A percentile compares a stretch with the other conserved stretches of the same genome.
Evolutionary conservation across 2,329 filamentous ascomycete genomes (phyloP).

Genomic region (Fusarium longipes): DNA sequence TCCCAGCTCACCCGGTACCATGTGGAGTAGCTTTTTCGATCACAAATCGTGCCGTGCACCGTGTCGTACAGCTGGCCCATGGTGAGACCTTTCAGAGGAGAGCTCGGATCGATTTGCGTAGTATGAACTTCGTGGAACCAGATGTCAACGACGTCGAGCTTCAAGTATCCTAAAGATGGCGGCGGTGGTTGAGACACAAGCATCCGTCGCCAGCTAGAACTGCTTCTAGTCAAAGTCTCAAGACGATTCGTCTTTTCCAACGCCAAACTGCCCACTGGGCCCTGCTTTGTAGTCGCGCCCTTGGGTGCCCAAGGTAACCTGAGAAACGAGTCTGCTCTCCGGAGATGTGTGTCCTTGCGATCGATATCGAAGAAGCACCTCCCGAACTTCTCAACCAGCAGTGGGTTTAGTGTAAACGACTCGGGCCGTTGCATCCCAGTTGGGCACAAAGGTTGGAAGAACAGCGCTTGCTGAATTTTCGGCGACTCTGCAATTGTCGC

Average conservation of each 20-base stretch:
- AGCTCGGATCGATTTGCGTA: slow-evolving; percentile 1
- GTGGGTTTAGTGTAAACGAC: slow-evolving; percentile 20
- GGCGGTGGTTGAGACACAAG: slow-evolving; percentile 43
- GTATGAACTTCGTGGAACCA: slow-evolving; percentile 22
- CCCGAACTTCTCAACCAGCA: slow-evolving; percentile 37
- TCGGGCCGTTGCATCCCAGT: background rate
- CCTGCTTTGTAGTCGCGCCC: background rate
- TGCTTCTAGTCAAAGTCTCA: slow-evolving; percentile 22
- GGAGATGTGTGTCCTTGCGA: slow-evolving; percentile 11
- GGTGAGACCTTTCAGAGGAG: slow-evolving; percentile 10
- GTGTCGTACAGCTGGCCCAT: slow-evolving; percentile 40
- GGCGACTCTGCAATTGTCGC: slow-evolving; percentile 18
- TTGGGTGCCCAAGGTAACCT: slow-evolving; percentile 35
- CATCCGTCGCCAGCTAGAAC: slow-evolving; percentile 42
- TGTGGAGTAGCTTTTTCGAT: background rate
- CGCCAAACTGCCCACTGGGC: slow-evolving; percentile 4
- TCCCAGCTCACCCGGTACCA: slow-evolving; percentile 30
- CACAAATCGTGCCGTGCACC: slow-evolving; percentile 20
- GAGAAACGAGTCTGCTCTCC: slow-evolving; percentile 35
- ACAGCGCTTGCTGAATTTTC: slow-evolving; percentile 26
- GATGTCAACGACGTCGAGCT: slow-evolving; percentile 13
- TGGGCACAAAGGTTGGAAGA: slow-evolving; percentile 19
- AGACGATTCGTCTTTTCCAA: slow-evolving; percentile 21
- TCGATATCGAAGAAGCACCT: slow-evolving; percentile 35
- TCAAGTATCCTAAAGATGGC: slow-evolving; percentile 32